Conservation (phyloP, 176 grass and related monocot genomes). For the Miscanthus lutarioriparius region DNA sequence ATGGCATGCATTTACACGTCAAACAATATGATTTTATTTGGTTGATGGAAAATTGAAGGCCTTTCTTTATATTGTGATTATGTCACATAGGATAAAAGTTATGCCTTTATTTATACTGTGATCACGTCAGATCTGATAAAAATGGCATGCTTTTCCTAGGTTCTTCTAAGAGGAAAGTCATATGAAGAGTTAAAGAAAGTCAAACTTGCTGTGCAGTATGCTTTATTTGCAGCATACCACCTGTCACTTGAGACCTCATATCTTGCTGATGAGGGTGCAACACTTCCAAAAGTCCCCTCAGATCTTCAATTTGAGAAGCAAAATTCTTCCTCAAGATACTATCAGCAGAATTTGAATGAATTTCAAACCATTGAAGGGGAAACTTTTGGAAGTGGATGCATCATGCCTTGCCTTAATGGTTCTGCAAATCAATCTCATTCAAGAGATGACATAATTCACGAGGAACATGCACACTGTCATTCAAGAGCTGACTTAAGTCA, state of each 20-base stretch:
- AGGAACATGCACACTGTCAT: slow-evolving; percentile 28
- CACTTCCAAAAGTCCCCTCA: slow-evolving; percentile 62
- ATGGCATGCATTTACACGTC: not conserved
- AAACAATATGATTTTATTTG: not conserved
- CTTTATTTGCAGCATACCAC: slow-evolving; percentile 95
- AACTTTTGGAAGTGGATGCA: slow-evolving; percentile 42
- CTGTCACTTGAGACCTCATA: slow-evolving; percentile 90
- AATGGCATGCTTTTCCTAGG: slow-evolving; percentile 41
- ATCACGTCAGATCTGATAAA: slow-evolving; percentile 33
- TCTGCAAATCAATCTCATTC: slow-evolving; percentile 41
- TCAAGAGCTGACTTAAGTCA: slow-evolving; percentile 27
- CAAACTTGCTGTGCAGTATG: slow-evolving; percentile 82
- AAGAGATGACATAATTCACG: slow-evolving; percentile 28
- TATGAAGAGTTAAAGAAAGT: slow-evolving; percentile 90
- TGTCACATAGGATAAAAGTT: not conserved
- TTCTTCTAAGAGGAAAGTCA: slow-evolving; percentile 78
- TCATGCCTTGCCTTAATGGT: slow-evolving; percentile 27
- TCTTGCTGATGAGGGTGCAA: slow-evolving; percentile 88
- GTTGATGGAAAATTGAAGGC: not conserved
- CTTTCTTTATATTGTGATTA: not conserved
- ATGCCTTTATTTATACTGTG: not conserved
- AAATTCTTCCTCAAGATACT: slow-evolving; percentile 26
- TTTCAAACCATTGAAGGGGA: slow-evolving; percentile 30
- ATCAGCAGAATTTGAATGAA: slow-evolving; percentile 23
- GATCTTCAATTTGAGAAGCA: slow-evolving; percentile 45